Conservation (phyloP, 257 asterid genomes). For the Cinchona pubescens region DNA sequence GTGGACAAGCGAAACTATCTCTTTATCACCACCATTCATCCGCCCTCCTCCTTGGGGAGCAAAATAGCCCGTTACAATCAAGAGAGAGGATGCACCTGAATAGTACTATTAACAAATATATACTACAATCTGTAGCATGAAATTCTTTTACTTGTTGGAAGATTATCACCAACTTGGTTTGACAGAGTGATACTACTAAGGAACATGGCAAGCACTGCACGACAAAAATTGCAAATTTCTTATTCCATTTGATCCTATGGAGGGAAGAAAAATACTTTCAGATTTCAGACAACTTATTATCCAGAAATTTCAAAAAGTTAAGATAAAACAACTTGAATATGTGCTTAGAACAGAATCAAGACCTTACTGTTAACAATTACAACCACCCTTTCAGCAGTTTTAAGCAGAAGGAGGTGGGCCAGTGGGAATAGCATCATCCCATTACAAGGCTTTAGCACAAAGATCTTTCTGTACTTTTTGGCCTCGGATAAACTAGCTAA, state of each 20-base stretch:
- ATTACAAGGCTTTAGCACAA: not conserved
- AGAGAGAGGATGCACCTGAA: not conserved
- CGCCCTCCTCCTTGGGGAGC: not conserved
- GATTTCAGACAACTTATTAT: not conserved
- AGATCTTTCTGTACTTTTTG: not conserved
- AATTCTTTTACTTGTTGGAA: not conserved
- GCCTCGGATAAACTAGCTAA: conserved; percentile 1
- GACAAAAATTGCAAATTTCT: not conserved
- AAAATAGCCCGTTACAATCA: not conserved
- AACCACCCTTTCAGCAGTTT: not conserved
- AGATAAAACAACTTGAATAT: not conserved
- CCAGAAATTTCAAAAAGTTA: not conserved
- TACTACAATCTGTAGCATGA: not conserved
- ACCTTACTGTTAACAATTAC: conserved; percentile 1
- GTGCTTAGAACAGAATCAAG: not conserved
- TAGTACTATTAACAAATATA: not conserved
- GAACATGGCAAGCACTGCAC: conserved; percentile 2
- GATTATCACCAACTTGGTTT: not conserved
- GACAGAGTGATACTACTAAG: not conserved
- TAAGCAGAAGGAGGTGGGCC: not conserved
- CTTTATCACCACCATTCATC: not conserved
- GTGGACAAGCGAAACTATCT: not conserved
- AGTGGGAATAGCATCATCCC: not conserved
- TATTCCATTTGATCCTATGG: not conserved
- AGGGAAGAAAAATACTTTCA: not conserved